phyloP scores from a whole-genome alignment of 1,139 yeast genomes.

The Sugiyamaella neomexicana region DNA sequence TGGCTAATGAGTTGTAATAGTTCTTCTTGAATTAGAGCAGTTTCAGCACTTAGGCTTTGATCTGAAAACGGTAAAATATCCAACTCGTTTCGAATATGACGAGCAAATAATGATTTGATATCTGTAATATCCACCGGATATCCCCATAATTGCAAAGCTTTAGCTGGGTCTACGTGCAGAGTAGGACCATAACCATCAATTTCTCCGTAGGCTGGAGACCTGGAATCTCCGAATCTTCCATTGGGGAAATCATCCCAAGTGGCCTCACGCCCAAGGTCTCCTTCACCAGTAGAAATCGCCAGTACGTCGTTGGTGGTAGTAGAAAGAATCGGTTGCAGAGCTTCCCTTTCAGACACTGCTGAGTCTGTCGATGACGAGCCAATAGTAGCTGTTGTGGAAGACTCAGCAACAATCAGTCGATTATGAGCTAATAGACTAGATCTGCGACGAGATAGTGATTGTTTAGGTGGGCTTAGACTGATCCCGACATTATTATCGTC shows the following conservation, averaged over 20 bases:
- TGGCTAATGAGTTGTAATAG: conserved; percentile 70
- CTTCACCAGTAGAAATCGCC: conserved; percentile 82
- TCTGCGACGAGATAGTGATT: conserved; percentile 43
- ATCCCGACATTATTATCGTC: conserved; percentile 13
- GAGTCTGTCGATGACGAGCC: conserved; percentile 18
- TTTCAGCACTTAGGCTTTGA: conserved; percentile 79
- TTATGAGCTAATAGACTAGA: conserved; percentile 52
- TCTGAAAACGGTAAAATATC: conserved; percentile 92
- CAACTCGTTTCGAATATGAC: conserved; percentile 72
- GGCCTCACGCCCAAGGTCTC: conserved; percentile 84
- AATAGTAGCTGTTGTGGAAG: conserved; percentile 10
- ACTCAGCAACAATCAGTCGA: conserved; percentile 46
- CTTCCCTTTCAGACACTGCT: conserved; percentile 26
- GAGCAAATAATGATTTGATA: conserved; percentile 64
- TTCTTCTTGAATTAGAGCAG: conserved; percentile 90
- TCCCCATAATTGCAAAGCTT: conserved; percentile 82
- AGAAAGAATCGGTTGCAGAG: not conserved
- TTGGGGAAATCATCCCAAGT: conserved; percentile 99
- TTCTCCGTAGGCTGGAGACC: conserved; percentile 96
- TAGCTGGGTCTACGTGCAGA: conserved; percentile 68
- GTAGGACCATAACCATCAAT: conserved; percentile 97
- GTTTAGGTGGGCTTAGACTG: not conserved
- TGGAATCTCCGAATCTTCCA: conserved; percentile 96
- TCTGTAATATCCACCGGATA: conserved; percentile 65
- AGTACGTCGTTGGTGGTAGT: conserved; percentile 49